phyloP scores from a whole-genome alignment of 2,329 filamentous ascomycete species.

The Pseudogymnoascus sp. region DNA sequence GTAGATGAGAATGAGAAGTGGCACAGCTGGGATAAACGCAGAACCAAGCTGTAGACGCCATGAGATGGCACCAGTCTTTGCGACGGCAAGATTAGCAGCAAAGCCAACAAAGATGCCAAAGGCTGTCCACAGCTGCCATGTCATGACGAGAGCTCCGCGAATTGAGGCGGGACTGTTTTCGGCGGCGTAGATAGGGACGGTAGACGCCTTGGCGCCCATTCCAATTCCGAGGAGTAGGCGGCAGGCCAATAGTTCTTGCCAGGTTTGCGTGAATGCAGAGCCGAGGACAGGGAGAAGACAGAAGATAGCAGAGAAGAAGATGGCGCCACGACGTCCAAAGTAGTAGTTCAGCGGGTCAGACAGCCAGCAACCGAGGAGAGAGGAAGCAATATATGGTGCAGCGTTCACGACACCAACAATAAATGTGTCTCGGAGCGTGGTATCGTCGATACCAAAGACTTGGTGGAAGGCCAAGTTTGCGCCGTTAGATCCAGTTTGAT shows the following conservation, averaged over 20 bases:
- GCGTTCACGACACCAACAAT: constrained; percentile 61
- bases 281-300: constrained; percentile 62
- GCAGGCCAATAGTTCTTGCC: constrained; percentile 62
- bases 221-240: constrained; percentile 69
- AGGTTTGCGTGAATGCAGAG: constrained; percentile 62
- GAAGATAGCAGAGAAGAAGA: constrained; percentile 67
- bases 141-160: constrained; percentile 71
- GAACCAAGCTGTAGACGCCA: constrained; percentile 58
- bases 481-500: constrained; percentile 46
- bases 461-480: constrained; percentile 32
- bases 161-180: constrained; percentile 63
- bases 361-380: constrained; percentile 53
- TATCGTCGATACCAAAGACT: constrained; percentile 41
- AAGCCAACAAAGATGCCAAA: constrained; percentile 56
- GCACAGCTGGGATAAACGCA: constrained; percentile 52
- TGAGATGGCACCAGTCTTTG: constrained; percentile 41
- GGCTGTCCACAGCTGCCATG: constrained; percentile 66
- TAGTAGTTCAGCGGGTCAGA: constrained; percentile 55
- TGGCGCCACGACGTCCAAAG: constrained; percentile 58
- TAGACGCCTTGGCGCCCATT: constrained; percentile 63
- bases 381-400: constrained; percentile 42
- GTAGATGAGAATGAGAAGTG: constrained; percentile 51
- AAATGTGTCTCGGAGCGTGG: constrained; percentile 31
- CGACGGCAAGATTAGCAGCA: constrained; percentile 49
- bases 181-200: constrained; percentile 67